phyloP scores from a whole-genome alignment of 352 stramenopile species.

The Nothophytophthora sp. region DNA sequence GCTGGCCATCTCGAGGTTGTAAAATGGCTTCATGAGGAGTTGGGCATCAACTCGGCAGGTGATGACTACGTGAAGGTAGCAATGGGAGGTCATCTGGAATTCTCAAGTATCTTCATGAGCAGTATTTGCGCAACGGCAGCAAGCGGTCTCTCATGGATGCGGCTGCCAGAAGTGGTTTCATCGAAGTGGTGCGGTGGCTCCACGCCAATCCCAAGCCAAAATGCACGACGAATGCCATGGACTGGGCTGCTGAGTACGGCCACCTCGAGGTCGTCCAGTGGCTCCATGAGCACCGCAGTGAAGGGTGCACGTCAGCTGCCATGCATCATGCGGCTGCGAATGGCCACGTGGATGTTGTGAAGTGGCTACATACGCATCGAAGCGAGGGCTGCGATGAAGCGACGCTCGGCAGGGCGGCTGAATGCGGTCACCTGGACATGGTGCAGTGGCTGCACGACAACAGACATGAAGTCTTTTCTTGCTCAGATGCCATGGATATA shows the following conservation, averaged over 20 bases:
- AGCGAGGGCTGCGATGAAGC: too few species aligned
- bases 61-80: constrained; percentile 14
- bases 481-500: too few species aligned
- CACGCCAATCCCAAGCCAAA: constrained; percentile 10
- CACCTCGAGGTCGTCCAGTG: constrained; percentile 19
- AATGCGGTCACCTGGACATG: too few species aligned
- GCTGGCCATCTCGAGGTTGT: constrained; percentile 11
- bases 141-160: too few species aligned
- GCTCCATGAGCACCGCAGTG: constrained; percentile 15
- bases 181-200: constrained; percentile 21
- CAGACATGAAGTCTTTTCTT: too few species aligned
- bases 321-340: too few species aligned
- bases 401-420: too few species aligned
- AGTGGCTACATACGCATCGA: too few species aligned
- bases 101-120: constrained; percentile 21
- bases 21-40: constrained; percentile 9
- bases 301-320: constrained; percentile 17
- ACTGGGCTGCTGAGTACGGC: constrained; percentile 17
- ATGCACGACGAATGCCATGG: constrained; percentile 20
- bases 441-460: too few species aligned
- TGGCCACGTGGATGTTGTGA: too few species aligned
- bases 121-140: constrained; percentile 9
- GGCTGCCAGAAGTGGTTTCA: constrained; percentile 15
- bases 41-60: constrained; percentile 3
- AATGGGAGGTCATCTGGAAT: constrained; percentile 12